Conservation (phyloP, 768 basidiomycete species). For the Myochromella boudieri region DNA sequence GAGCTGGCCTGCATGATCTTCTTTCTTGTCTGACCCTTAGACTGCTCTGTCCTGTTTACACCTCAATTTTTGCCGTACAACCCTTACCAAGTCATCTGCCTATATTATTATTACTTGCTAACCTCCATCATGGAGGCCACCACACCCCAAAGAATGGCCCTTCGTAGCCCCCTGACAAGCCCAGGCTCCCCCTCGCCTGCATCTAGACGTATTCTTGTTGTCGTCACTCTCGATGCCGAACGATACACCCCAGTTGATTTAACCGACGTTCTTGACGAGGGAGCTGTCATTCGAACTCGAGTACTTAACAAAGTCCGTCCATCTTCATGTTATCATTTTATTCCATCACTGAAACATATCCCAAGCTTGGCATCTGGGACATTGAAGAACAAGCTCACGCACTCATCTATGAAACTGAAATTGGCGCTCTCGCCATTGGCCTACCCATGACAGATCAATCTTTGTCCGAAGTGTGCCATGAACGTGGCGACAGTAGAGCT, state of each 20-base stretch:
- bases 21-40: no score
- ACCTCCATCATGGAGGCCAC: conserved; percentile 5
- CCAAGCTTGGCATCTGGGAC: conserved; percentile 17
- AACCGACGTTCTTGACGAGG: conserved; percentile 18
- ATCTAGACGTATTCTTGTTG: conserved; percentile 14
- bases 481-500: conserved; percentile 17
- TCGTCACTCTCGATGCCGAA: conserved; percentile 19
- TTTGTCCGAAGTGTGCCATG: conserved; percentile 14
- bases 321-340: background rate
- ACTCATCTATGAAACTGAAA: conserved; percentile 21
- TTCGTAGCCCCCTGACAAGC: conserved; percentile 4
- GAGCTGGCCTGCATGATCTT: no score
- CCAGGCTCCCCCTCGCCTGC: conserved; percentile 6
- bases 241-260: conserved; percentile 21
- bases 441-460: conserved; percentile 14
- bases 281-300: conserved; percentile 17
- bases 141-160: background rate
- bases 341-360: background rate
- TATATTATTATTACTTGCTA: no score
- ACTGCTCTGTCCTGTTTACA: no score
- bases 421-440: conserved; percentile 19
- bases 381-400: conserved; percentile 13
- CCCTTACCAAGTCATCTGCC: no score
- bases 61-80: no score
- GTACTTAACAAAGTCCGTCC: conserved; percentile 18